Evolutionary conservation across 129 eudicot species (phyloP), one percentile per base, ranked within the genome.

Genomic region (Cynara cardunculus): DNA sequence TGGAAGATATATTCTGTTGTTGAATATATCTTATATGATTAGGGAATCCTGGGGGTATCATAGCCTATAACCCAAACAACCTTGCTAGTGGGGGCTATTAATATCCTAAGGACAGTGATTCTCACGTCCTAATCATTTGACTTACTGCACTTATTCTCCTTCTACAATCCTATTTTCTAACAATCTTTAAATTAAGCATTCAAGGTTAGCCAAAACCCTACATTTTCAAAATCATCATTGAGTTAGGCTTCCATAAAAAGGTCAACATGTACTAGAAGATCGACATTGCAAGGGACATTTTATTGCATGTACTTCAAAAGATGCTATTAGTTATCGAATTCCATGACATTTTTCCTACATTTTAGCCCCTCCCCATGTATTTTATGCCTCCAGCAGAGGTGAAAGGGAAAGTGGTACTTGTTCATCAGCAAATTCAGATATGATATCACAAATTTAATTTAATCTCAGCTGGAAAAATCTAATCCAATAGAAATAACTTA

Each of bases 401-500:
- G 46, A 37, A 28, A 37, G 46, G 46, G 2, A 37, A 37, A 37
- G 13, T 37, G 46, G 13, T 59, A 69, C 62, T 22, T 72, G 76
- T 22, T 70, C 49, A 72, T 72, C 61, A 30, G 76, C 83, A 79
- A 25, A 69, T 19, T 61, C 64, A 73, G 34, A 39, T 73, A 71
- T 71, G 18, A 71, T 13, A 73, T 76, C 71, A 75, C 72, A 68
- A 16, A 18, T 25, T 25, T 16, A 16, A 68, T 16, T 27, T 68
- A 28, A 0, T 8, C 26, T 26, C 74, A 28, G 9, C 31, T 70
- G 46, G 12, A 70, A 27, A 69, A 69, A 13, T 69, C 5, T 69
- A 28, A 69, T 69, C 74, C 74, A 30, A 28, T 18, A 69, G 24
- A 27, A 28, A 19, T 69, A 30, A 69, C 44, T 28, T 25, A 5